These are phyloP conservation scores for Austroboletus niveus DNA, from an alignment of 1,284 basidiomycete genomes.

Conservation along the genomic window DNA sequence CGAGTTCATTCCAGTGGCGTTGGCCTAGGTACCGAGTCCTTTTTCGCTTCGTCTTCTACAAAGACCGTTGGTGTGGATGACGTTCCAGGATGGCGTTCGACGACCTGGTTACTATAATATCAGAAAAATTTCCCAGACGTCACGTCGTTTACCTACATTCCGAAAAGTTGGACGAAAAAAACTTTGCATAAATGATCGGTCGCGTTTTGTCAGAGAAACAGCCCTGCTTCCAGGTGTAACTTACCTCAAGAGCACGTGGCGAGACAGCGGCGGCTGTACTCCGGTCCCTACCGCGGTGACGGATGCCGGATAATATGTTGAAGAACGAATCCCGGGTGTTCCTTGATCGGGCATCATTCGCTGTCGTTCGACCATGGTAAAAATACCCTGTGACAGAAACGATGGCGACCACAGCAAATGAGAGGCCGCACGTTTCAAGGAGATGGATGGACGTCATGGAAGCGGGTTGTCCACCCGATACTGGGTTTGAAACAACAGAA, in stretches of 20 bases:
- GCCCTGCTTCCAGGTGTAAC: neutral
- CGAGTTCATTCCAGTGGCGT: constrained; percentile 13
- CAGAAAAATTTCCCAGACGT: neutral
- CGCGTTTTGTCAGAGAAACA: neutral
- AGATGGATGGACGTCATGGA: constrained; percentile 5
- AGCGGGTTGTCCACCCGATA: constrained; percentile 1
- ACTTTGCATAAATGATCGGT: constrained; percentile 21
- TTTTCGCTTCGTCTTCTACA: constrained; percentile 21
- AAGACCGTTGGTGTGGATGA: constrained; percentile 15
- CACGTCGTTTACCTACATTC: constrained; percentile 15
- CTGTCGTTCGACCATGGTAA: constrained; percentile 2
- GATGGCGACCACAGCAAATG: constrained; percentile 20
- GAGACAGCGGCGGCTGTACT: neutral
- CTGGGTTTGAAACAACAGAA: constrained; percentile 1
- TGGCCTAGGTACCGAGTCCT: neutral
- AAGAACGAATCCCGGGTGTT: constrained; percentile 9
- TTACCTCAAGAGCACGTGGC: constrained; percentile 10
- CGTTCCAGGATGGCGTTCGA: constrained; percentile 20
- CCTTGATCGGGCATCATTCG: neutral
- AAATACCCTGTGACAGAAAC: constrained; percentile 19
- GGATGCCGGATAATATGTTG: constrained; percentile 11
- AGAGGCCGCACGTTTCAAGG: constrained; percentile 15
- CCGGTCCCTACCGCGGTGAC: neutral
- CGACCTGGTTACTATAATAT: constrained; percentile 4
- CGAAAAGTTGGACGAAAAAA: constrained; percentile 26